phyloP scores from a whole-genome alignment of 371 early-diverging fungal species.

The Mortierella sp. region DNA sequence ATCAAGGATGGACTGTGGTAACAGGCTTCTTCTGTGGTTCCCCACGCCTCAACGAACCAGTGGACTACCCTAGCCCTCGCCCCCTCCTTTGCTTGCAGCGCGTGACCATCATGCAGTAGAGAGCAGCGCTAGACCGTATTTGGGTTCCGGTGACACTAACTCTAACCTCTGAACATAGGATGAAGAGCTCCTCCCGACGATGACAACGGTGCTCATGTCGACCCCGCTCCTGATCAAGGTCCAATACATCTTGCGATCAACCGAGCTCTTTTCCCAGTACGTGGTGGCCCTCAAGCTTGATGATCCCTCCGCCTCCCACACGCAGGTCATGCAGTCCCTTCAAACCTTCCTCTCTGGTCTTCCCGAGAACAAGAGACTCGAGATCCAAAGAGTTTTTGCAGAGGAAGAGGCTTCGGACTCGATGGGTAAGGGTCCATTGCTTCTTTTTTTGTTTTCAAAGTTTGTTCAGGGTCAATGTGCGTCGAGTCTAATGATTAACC shows the following conservation, averaged over 20 bases:
- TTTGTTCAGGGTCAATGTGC: too few relatives aligned
- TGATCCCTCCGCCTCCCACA: slow-evolving; percentile 54
- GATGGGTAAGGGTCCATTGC: slow-evolving; percentile 57
- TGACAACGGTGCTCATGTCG: slow-evolving; percentile 49
- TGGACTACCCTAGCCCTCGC: neutral
- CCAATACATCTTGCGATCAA: slow-evolving; percentile 37
- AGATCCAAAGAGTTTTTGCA: slow-evolving; percentile 54
- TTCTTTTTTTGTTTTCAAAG: too few relatives aligned
- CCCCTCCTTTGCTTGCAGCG: neutral
- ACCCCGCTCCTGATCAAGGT: slow-evolving; percentile 52
- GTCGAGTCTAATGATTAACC: too few relatives aligned
- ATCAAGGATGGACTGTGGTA: too few relatives aligned
- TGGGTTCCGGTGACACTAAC: too few relatives aligned
- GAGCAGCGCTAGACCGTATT: slow-evolving; percentile 1
- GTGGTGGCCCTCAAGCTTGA: slow-evolving; percentile 56
- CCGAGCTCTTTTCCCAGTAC: slow-evolving; percentile 39
- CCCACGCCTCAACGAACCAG: too few relatives aligned
- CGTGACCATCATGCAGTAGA: neutral
- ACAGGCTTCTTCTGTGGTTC: too few relatives aligned
- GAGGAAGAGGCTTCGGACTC: slow-evolving; percentile 55
- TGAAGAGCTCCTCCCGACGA: slow-evolving; percentile 31
- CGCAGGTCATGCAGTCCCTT: slow-evolving; percentile 57
- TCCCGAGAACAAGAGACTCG: slow-evolving; percentile 37
- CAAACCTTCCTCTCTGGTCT: slow-evolving; percentile 50
- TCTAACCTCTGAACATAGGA: too few relatives aligned